Conservation (phyloP, 2,329 filamentous ascomycete genomes). For the Malbranchea cinnamomea region DNA sequence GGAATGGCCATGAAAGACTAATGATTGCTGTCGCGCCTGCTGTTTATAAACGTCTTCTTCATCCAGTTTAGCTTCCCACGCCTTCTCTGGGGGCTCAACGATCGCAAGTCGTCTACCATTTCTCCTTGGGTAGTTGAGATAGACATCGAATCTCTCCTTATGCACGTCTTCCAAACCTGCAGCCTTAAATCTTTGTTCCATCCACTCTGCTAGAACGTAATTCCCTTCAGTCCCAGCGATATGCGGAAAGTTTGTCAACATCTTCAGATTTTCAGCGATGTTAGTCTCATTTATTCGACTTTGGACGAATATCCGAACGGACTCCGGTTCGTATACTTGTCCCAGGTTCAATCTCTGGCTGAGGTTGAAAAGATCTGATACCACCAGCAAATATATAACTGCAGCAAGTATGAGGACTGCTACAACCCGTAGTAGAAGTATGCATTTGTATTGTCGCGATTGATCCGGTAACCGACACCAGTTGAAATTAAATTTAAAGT, state of each 20-base stretch:
- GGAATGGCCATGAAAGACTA: slow-evolving; percentile 77
- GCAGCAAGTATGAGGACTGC: slow-evolving; percentile 61
- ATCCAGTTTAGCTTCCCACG: slow-evolving; percentile 71
- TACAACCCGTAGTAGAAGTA: slow-evolving; percentile 58
- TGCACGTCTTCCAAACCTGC: slow-evolving; percentile 60
- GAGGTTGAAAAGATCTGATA: slow-evolving; percentile 65
- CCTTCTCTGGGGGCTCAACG: slow-evolving; percentile 50
- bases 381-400: slow-evolving; percentile 71
- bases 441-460: slow-evolving; percentile 38
- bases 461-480: slow-evolving; percentile 21
- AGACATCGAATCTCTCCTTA: slow-evolving; percentile 71
- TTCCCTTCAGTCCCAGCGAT: slow-evolving; percentile 91
- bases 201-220: slow-evolving; percentile 69
- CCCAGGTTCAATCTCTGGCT: slow-evolving; percentile 48
- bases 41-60: slow-evolving; percentile 58
- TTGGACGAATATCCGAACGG: slow-evolving; percentile 61
- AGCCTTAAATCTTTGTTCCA: slow-evolving; percentile 59
- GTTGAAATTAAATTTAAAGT: slow-evolving; percentile 26
- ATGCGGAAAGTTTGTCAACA: slow-evolving; percentile 74
- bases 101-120: slow-evolving; percentile 71
- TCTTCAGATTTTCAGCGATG: slow-evolving; percentile 58
- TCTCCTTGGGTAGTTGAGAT: slow-evolving; percentile 75
- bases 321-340: slow-evolving; percentile 70
- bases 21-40: slow-evolving; percentile 51
- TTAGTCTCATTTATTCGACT: slow-evolving; percentile 52